Conservation (phyloP, 306 rosid species). For the Malus sieversii region DNA sequence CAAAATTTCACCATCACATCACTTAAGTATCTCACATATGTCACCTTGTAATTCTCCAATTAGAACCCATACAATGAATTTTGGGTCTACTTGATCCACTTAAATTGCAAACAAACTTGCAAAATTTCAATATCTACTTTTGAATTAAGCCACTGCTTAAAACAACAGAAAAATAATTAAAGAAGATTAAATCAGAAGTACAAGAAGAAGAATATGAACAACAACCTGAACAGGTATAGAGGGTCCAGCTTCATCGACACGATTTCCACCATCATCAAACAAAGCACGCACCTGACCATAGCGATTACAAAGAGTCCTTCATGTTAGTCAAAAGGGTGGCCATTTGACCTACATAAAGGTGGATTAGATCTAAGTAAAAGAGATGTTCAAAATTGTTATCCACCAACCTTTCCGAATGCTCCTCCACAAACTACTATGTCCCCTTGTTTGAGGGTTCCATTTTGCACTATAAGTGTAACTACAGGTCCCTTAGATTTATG, state of each 20-base stretch:
- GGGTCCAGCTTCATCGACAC: slow-evolving; percentile 77
- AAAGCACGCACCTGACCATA: slow-evolving; percentile 75
- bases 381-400: background rate
- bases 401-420: slow-evolving; percentile 91
- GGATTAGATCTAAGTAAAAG: background rate
- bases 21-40: background rate
- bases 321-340: slow-evolving; percentile 6
- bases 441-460: slow-evolving; percentile 80
- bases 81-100: background rate
- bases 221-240: slow-evolving; percentile 91
- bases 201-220: background rate
- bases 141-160: background rate
- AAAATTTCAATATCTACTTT: background rate
- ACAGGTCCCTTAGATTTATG: slow-evolving; percentile 91
- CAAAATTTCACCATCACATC: background rate
- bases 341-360: slow-evolving; percentile 7
- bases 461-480: slow-evolving; percentile 86
- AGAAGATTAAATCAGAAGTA: background rate
- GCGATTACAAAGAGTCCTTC: slow-evolving; percentile 5
- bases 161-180: background rate
- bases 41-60: background rate
- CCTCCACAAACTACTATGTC: slow-evolving; percentile 84
- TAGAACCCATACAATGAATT: background rate
- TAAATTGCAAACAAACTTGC: background rate
- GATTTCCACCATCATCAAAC: slow-evolving; percentile 88